These are phyloP conservation scores for Angophora floribunda DNA, from an alignment of 345 rosid species.

Conservation along the genomic window DNA sequence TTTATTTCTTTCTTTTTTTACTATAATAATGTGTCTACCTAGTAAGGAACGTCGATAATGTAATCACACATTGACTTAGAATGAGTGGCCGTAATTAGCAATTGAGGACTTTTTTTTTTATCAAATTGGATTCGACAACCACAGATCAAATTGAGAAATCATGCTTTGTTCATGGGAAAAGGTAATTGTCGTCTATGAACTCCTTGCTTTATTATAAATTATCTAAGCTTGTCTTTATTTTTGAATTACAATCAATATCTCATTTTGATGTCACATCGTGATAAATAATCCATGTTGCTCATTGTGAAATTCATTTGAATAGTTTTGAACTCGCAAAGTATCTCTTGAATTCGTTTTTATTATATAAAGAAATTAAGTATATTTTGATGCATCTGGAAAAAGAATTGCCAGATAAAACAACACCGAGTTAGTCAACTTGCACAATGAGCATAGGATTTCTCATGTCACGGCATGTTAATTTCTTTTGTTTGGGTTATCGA, in stretches of 20 bases:
- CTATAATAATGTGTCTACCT: neutral
- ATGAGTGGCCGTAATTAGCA: neutral
- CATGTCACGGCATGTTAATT: too few species aligned
- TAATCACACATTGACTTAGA: neutral
- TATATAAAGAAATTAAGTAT: too few species aligned
- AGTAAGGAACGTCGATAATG: neutral
- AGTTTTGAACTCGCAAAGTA: neutral
- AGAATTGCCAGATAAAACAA: too few species aligned
- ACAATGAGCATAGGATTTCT: too few species aligned
- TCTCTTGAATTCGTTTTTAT: too few species aligned
- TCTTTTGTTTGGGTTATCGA: neutral
- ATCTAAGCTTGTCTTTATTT: neutral
- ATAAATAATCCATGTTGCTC: neutral
- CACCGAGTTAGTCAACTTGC: too few species aligned
- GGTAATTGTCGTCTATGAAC: neutral
- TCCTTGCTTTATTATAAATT: neutral
- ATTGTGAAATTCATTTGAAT: neutral
- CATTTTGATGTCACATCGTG: accelerated
- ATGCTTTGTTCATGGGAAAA: neutral
- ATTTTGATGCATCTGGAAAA: too few species aligned
- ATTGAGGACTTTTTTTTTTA: neutral
- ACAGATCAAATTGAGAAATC: neutral
- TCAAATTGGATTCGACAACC: neutral
- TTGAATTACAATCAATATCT: neutral
- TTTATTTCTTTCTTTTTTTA: neutral